Evolutionary conservation across 768 basidiomycete species (phyloP).

Genomic region (Rhodosporidiobolus sp.): DNA sequence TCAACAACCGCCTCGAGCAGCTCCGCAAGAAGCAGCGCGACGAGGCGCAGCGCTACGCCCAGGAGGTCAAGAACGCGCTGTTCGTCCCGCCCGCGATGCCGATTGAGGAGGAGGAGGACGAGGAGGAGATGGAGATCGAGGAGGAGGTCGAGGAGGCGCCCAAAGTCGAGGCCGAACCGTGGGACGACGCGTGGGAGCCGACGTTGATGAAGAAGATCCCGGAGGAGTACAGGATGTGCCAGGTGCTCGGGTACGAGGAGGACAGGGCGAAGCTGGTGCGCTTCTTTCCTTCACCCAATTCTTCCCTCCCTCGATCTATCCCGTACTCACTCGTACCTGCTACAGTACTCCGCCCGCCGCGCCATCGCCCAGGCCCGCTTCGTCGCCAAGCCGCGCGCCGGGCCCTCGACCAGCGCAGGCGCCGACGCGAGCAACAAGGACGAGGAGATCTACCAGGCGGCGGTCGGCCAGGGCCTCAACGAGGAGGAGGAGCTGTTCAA

Average conservation of each 20-base stretch:
- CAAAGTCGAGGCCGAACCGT: conserved; percentile 64
- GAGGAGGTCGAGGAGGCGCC: conserved; percentile 73
- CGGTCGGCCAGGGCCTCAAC: conserved; percentile 87
- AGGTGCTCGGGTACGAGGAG: conserved; percentile 61
- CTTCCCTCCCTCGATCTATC: not conserved
- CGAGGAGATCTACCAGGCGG: conserved; percentile 51
- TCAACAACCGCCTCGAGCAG: conserved; percentile 92
- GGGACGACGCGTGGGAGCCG: conserved; percentile 31
- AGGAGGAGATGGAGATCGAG: conserved; percentile 60
- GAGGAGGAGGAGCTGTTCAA: conserved; percentile 93
- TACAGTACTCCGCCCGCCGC: conserved; percentile 73
- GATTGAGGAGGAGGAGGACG: conserved; percentile 48
- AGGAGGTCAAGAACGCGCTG: conserved; percentile 60
- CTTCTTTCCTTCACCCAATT: conserved; percentile 36
- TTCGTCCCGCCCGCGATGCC: conserved; percentile 64
- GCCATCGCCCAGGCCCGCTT: conserved; percentile 79
- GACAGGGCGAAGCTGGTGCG: conserved; percentile 66
- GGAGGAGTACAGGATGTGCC: conserved; percentile 74
- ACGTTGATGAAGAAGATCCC: conserved; percentile 44
- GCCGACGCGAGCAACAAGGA: conserved; percentile 37
- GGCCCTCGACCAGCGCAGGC: conserved; percentile 52
- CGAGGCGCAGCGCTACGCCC: conserved; percentile 88
- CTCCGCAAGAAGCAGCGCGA: conserved; percentile 92
- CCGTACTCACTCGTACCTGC: not conserved
- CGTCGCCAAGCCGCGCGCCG: conserved; percentile 62